Evolutionary conservation across 2,329 filamentous ascomycete species (phyloP), one percentile per base, ranked within the genome.

Genomic region (Aspergillus versicolor): DNA sequence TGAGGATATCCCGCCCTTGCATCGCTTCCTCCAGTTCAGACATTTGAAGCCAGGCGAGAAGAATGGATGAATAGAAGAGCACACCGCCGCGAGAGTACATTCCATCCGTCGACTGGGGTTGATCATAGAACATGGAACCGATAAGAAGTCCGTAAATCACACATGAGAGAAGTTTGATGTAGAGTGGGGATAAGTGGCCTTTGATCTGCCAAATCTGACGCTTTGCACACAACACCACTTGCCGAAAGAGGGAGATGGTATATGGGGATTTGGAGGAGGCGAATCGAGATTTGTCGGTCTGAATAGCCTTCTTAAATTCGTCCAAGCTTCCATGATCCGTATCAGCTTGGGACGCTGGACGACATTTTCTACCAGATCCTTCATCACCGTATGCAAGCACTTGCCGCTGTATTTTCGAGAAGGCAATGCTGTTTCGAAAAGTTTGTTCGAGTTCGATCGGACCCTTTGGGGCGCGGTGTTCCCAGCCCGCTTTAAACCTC

Each of bases 11-110:
- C 42, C 89, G 81, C 5, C 88, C 86, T 52, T 83, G 83, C 34
- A 91, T 86, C n/a, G 88, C 88, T 60, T 87, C 88, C 79, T 88
- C 89, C 24, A 91, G 78, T 69, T 93, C 90, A 0, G 86, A 83
- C 41, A 93, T 77, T 56, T 91, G 88, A 2, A 92, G 79, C 84
- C 84, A 87, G 46, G 77, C 78, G 4, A 87, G 73, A 67, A 87
- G 81, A 37, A 87, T 74, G 40, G 85, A 82, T 0, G 82, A 84
- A 71, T 87, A 87, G 73, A 88, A 87, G 3, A 84, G 69, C 3
- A 82, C 77, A 61, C 85, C 85, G 17, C 84, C 84, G 54, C 84
- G 78, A 3, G 79, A 77, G 67, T 87, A 88, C 34, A 83, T 81
- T 21, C 84, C 85, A 15, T 76, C 77, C 0, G 84, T 85, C 52